A percentile compares a stretch with the other conserved stretches of the same genome.
These are phyloP conservation scores for Calcarisporium arbuscula DNA, from an alignment of 2,329 filamentous ascomycete species.

Conservation along the genomic window DNA sequence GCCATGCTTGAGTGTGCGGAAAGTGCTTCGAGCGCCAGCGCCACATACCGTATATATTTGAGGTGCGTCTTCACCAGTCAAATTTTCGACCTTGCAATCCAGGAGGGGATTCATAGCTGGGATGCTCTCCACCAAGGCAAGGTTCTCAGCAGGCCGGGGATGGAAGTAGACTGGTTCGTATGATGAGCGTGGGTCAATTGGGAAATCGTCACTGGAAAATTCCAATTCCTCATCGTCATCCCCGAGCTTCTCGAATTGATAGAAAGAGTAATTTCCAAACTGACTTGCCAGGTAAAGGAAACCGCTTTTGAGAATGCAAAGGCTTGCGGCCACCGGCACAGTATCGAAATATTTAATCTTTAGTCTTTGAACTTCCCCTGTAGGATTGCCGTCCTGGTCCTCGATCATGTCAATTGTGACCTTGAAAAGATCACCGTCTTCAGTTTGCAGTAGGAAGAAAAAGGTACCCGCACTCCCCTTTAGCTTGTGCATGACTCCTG, in stretches of 20 bases:
- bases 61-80: conserved; percentile 87
- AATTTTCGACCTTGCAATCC: conserved; percentile 85
- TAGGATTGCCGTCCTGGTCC: conserved; percentile 69
- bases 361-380: conserved; percentile 72
- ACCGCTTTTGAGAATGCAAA: conserved; percentile 92
- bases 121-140: conserved; percentile 78
- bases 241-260: conserved; percentile 94
- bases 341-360: conserved; percentile 99
- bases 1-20: conserved; percentile 88
- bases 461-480: conserved; percentile 78
- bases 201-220: conserved; percentile 77
- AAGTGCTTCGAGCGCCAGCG: conserved; percentile 79
- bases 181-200: conserved; percentile 63
- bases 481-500: conserved; percentile 96
- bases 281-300: conserved; percentile 92
- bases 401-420: conserved; percentile 87
- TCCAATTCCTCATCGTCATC: conserved; percentile 90
- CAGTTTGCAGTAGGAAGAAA: conserved; percentile 92
- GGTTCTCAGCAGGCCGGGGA: conserved; percentile 70
- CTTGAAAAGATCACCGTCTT: conserved; percentile 98
- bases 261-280: conserved; percentile 88
- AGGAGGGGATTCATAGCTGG: conserved; percentile 86
- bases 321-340: conserved; percentile 76
- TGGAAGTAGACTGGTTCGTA: conserved; percentile 82
- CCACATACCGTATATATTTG: conserved; percentile 95